phyloP scores from a whole-genome alignment of 2,329 filamentous ascomycete species.

The Alternaria sp. region DNA sequence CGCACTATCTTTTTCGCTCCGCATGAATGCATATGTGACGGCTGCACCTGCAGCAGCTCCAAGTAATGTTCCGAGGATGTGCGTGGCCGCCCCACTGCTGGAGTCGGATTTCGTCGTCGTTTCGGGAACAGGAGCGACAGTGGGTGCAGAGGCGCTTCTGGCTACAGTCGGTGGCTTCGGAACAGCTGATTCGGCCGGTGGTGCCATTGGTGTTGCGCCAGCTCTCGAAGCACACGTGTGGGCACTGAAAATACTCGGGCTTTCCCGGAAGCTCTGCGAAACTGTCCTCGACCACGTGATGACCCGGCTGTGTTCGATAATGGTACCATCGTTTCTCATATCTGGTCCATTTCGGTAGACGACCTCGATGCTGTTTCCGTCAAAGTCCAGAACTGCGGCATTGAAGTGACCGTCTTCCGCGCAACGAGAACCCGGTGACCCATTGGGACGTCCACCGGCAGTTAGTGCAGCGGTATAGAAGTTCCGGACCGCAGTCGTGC shows the following conservation, averaged over 20 bases:
- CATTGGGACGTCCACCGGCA: constrained; percentile 69
- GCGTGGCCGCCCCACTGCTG: constrained; percentile 65
- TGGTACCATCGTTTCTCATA: constrained; percentile 50
- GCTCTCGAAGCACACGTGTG: constrained; percentile 37
- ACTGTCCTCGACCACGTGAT: constrained; percentile 52
- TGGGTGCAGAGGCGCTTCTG: constrained; percentile 47
- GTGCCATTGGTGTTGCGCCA: constrained; percentile 33
- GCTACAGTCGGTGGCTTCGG: constrained; percentile 38
- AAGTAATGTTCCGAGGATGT: constrained; percentile 77
- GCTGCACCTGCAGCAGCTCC: constrained; percentile 82
- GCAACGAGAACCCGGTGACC: constrained; percentile 64
- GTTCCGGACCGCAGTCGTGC: constrained; percentile 70
- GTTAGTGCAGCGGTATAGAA: constrained; percentile 77
- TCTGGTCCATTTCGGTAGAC: constrained; percentile 65
- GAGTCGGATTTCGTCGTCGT: constrained; percentile 36
- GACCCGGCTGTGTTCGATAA: constrained; percentile 56
- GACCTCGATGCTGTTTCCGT: constrained; percentile 85
- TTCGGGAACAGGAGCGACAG: constrained; percentile 31
- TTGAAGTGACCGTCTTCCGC: constrained; percentile 67
- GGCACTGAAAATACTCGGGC: constrained; percentile 43
- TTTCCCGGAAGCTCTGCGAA: constrained; percentile 42
- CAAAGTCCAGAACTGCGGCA: constrained; percentile 75
- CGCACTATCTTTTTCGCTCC: constrained; percentile 62
- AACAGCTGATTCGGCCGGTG: constrained; percentile 37
- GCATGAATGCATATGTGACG: constrained; percentile 77